Percentiles rank a stretch among this genome's conserved stretches.
Evolutionary conservation across 768 basidiomycete species (phyloP).

Genomic region (Suillus paluster): DNA sequence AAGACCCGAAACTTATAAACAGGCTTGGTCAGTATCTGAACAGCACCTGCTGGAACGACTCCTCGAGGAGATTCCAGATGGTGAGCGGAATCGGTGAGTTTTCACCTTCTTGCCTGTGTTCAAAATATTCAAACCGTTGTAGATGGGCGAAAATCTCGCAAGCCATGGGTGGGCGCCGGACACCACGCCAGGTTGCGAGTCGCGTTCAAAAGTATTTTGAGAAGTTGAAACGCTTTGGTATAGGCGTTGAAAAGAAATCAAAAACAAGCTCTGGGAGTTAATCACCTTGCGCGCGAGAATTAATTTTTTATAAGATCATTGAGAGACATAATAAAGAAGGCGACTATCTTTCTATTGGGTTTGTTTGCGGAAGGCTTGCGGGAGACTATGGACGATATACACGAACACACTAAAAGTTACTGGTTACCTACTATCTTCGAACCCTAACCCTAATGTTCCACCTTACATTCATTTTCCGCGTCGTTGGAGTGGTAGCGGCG

Average conservation of each 20-base stretch:
- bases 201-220: conserved; percentile 89
- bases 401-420: no score
- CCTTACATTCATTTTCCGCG: neutral
- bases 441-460: conserved; percentile 24
- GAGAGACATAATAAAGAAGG: neutral
- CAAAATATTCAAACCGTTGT: conserved; percentile 15
- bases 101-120: neutral
- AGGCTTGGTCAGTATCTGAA: conserved; percentile 76
- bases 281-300: neutral
- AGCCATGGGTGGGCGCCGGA: conserved; percentile 78
- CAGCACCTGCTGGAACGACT: conserved; percentile 78
- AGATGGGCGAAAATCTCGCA: conserved; percentile 84
- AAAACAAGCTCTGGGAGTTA: conserved; percentile 25
- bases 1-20: conserved; percentile 73
- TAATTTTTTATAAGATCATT: neutral
- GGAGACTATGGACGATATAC: neutral
- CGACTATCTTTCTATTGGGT: neutral
- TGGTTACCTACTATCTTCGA: neutral
- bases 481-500: no score
- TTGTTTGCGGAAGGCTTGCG: neutral
- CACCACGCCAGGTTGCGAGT: conserved; percentile 86
- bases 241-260: conserved; percentile 43
- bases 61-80: conserved; percentile 76
- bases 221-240: conserved; percentile 77
- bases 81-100: conserved; percentile 72